phyloP scores from a whole-genome alignment of 2,329 filamentous ascomycete genomes.

The Colletotrichum scovillei region DNA sequence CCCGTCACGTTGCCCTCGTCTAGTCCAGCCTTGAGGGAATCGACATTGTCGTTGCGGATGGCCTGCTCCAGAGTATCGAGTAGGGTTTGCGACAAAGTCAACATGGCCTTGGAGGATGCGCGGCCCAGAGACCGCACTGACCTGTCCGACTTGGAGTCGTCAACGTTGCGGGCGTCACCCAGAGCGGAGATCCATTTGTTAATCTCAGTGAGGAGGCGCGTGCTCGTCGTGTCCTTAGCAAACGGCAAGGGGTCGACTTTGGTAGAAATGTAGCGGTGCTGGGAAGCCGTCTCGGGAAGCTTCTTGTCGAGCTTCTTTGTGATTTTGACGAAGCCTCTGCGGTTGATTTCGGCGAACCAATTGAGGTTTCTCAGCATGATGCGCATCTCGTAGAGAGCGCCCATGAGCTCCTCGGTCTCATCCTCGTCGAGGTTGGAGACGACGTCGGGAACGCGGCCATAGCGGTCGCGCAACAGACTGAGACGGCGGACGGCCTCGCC shows the following conservation, averaged over 20 bases:
- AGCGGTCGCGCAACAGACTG: conserved; percentile 87
- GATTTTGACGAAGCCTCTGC: conserved; percentile 95
- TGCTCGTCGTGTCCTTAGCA: conserved; percentile 74
- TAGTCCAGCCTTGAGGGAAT: conserved; percentile 66
- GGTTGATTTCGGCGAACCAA: conserved; percentile 98
- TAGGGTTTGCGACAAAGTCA: conserved; percentile 76
- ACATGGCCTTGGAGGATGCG: conserved; percentile 78
- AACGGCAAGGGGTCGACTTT: conserved; percentile 93
- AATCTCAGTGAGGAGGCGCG: conserved; percentile 68
- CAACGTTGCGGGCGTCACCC: conserved; percentile 79
- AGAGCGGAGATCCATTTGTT: conserved; percentile 93
- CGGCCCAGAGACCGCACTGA: conserved; percentile 82
- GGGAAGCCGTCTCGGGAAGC: conserved; percentile 78
- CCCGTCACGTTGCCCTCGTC: conserved; percentile 65
- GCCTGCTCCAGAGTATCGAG: conserved; percentile 80
- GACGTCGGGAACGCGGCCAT: conserved; percentile 78
- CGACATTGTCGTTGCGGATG: conserved; percentile 75
- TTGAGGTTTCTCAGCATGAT: conserved; percentile 90
- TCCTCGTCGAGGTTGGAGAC: conserved; percentile 83
- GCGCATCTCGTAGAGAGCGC: conserved; percentile 87
- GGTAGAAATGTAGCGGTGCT: conserved; percentile 87
- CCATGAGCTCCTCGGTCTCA: conserved; percentile 91
- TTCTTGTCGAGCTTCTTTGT: conserved; percentile 99
- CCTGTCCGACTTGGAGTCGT: conserved; percentile 79
- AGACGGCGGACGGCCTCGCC: conserved; percentile 85